Base-by-base conservation (phyloP, 176 grass and related monocot genomes). In the Musa acuminata region DNA sequence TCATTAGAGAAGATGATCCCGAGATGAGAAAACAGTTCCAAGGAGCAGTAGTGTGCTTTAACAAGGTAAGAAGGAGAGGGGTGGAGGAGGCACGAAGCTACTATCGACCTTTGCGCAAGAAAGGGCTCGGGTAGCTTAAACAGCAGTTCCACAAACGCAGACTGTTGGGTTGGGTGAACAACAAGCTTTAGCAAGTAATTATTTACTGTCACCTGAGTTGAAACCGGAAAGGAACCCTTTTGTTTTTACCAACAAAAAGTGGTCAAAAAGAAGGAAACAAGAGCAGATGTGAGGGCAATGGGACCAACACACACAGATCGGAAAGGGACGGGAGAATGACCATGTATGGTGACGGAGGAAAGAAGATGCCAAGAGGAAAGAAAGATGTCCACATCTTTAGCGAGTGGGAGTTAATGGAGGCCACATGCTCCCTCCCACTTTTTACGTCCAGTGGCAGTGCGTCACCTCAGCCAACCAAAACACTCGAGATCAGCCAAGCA, bases 371-470 rank as follows among this genome's bases (percentile, higher is more conserved):
- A 24, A 24, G 24, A 1, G 24, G 24, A 43, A 50, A 50, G 35
- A 13, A 19, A 70, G 43, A 70, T 70, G 67, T 21, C 48, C 48
- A 70, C 20, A 51, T 43, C 67, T 51, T 70, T 51, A 51, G 67
- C 51, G 51, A 70, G 67, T 70, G 67, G 67, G 67, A 51, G 67
- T 70, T 70, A 70, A 70, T 70, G 67, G 67, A 22, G 19, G 67
- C 35, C 67, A 70, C 67, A 70, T 70, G 67, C 67, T 70, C 67
- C 65, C 67, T 70, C 67, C 65, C 67, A 70, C 67, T 1, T 69
- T 70, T 26, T 50, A 20, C 51, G 17, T 51, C 48, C 48, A 3
- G 67, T 50, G 65, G 25, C 65, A 48, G 8, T 67, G 26, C 8
- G 67, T 51, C 67, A 70, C 43, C 67, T 70, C 67, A 51, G 51